Evolutionary conservation across 2,329 filamentous ascomycete species (phyloP).

Genomic region (Botrytis fragariae): DNA sequence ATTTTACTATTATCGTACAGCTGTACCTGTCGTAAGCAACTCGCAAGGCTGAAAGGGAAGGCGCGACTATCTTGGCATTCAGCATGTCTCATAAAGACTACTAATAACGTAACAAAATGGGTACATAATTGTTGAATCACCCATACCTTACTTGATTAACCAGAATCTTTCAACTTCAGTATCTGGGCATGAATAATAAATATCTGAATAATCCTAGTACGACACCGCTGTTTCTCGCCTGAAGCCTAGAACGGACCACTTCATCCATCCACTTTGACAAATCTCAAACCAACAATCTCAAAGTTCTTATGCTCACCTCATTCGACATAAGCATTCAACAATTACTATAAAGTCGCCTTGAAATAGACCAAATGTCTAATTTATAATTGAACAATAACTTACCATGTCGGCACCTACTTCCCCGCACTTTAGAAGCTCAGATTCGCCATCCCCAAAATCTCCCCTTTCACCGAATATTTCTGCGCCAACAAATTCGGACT

Average conservation of each 20-base stretch:
- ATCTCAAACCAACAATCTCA: slow-evolving; percentile 13
- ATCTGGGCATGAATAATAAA: slow-evolving; percentile 8
- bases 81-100: not conserved
- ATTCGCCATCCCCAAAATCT: slow-evolving; percentile 25
- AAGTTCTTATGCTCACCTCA: slow-evolving; percentile 3
- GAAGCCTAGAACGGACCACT: slow-evolving; percentile 17
- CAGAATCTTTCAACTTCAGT: not conserved
- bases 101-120: not conserved
- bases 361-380: not conserved
- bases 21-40: not conserved
- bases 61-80: slow-evolving; percentile 9
- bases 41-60: slow-evolving; percentile 11
- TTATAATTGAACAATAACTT: not conserved
- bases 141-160: not conserved
- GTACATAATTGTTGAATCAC: not conserved
- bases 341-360: not conserved
- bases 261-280: slow-evolving; percentile 19
- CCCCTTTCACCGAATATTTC: slow-evolving; percentile 30
- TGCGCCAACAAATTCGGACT: slow-evolving; percentile 21
- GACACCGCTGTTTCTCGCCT: slow-evolving; percentile 21
- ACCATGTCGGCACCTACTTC: slow-evolving; percentile 21
- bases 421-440: slow-evolving; percentile 1
- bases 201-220: slow-evolving; percentile 10
- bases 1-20: not conserved
- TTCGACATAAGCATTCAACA: slow-evolving; percentile 6